These are phyloP conservation scores for Strobilomyces echinocephalus DNA, from an alignment of 768 basidiomycete genomes.

Conservation along the genomic window DNA sequence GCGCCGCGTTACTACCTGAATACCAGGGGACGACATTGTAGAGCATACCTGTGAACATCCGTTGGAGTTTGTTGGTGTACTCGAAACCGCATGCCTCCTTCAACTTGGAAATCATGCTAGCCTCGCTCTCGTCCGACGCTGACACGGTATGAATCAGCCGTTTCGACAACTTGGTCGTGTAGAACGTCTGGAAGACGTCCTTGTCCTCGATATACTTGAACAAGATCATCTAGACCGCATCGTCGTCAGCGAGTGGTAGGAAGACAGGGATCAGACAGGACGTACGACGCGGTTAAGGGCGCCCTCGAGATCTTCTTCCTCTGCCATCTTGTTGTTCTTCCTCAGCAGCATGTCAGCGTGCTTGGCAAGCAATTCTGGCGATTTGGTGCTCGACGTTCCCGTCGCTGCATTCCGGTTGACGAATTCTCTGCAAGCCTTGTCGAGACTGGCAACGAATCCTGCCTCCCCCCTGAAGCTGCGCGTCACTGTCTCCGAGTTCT, in stretches of 20 bases:
- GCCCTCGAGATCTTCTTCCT: conserved; percentile 86
- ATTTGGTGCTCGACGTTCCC: conserved; percentile 76
- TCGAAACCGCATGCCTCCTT: conserved; percentile 97
- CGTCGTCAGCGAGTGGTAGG: conserved; percentile 2
- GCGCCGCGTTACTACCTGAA: conserved; percentile 2
- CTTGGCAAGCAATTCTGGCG: conserved; percentile 88
- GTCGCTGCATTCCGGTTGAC: conserved; percentile 92
- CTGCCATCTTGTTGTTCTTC: conserved; percentile 94
- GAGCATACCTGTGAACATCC: conserved; percentile 87
- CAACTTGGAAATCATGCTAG: conserved; percentile 96
- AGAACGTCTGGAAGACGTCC: conserved; percentile 98
- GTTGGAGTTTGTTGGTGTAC: conserved; percentile 91
- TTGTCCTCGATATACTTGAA: conserved; percentile 99
- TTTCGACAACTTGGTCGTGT: conserved; percentile 88
- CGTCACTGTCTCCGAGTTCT: conserved; percentile 84
- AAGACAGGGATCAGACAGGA: conserved; percentile 7
- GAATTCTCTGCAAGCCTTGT: conserved; percentile 93
- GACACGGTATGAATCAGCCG: conserved; percentile 89
- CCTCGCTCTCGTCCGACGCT: conserved; percentile 93
- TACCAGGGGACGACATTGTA: neutral
- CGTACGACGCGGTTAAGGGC: conserved; percentile 86
- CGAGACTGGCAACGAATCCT: conserved; percentile 89
- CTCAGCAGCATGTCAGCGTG: conserved; percentile 84
- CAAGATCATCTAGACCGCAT: conserved; percentile 71
- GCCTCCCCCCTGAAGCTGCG: conserved; percentile 89